Base-by-base conservation (phyloP, 1,139 yeast species). In the Nakaseomyces delphensis region DNA sequence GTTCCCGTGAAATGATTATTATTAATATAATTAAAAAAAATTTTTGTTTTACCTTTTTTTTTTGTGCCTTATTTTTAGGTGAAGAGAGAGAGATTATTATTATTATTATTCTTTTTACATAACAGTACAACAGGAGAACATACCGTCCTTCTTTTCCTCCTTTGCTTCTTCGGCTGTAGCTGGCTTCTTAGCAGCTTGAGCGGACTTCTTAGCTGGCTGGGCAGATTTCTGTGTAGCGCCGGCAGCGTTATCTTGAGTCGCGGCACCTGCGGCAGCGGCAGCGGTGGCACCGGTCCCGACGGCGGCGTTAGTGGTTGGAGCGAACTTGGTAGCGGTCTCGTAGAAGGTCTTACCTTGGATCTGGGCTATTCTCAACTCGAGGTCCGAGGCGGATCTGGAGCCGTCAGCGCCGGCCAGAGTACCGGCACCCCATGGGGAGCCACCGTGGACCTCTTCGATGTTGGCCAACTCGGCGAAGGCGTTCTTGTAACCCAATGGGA, bases 381-480 rank as follows among this genome's bases (percentile, higher is more conserved):
- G 67, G 36, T 67, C 74, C 43, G 74, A 57, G 32, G 84, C 80
- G 50, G 66, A 64, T 66, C 87, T 76, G 18, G 82, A 73, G 48
- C 87, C 87, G 57, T 77, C 85, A 36, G 71, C 68, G 49, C 76
- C 82, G 32, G 86, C 83, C 52, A 71, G 66, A 36, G 80, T 67
- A 53, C 83, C 83, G 38, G 84, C 78, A 63, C 86, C 86, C 82
- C 84, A 81, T 41, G 89, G 74, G 36, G 84, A 76, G 47, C 77
- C 79, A 56, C 87, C 89, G 58, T 79, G 86, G 42, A 76, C 71
- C 65, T 77, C 83, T 28, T 68, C 71, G 42, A 79, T 59, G 59
- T 69, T 70, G 41, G 80, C 64, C 49, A 76, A 63, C 53, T 70
- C 71, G 24, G 73, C 71, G 63, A 72, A 71, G 21, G 71, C 66